Base-by-base conservation (phyloP, 805 yeast genomes). In the Lipomyces orientalis region DNA sequence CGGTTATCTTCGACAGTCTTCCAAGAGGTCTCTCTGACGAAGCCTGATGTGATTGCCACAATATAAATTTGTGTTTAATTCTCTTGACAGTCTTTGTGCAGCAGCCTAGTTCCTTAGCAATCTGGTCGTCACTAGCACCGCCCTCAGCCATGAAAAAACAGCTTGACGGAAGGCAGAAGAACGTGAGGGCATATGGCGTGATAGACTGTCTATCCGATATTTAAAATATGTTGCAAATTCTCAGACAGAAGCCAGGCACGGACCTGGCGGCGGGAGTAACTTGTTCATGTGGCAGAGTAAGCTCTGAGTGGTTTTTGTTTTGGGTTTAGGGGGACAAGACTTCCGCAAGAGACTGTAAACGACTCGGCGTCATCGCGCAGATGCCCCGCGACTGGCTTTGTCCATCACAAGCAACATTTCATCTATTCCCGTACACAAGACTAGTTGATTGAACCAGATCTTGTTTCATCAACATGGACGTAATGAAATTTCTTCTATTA, bases 51-150 rank as follows among this genome's bases (percentile, higher is more conserved):
- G 54, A 51, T 51, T 51, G 31, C 54, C 54, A 29, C 54, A 19
- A 12, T 51, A 19, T 51, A 22, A 19, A 51, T 31, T 22, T 39
- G 49, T 2, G 6, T 51, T n/a, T n/a, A n/a, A 19, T 51, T 1
- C 54, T 51, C 54, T 51, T 19, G 54, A 51, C 33, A 22, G 54
- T 19, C 54, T 22, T 29, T 16, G 54, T 51, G 33, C 49, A 14
- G 49, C 49, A 39, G 12, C 2, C 49, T 39, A 39, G n/a, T 39
- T 39, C 49, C 49, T 14, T 16, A 39, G 49, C 49, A 39, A 39
- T 39, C 49, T 1, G 49, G 3, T 39, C 49, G 16, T 12, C 16
- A 16, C 49, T 12, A 12, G 49, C 2, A 39, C 49, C 49, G 3
- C n/a, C n/a, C n/a, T 39, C 49, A 39, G 3, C 1, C 52, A 49